Evolutionary conservation across 2,329 filamentous ascomycete species (phyloP), one percentile per base, ranked within the genome.

Genomic region (Fusarium humuli): DNA sequence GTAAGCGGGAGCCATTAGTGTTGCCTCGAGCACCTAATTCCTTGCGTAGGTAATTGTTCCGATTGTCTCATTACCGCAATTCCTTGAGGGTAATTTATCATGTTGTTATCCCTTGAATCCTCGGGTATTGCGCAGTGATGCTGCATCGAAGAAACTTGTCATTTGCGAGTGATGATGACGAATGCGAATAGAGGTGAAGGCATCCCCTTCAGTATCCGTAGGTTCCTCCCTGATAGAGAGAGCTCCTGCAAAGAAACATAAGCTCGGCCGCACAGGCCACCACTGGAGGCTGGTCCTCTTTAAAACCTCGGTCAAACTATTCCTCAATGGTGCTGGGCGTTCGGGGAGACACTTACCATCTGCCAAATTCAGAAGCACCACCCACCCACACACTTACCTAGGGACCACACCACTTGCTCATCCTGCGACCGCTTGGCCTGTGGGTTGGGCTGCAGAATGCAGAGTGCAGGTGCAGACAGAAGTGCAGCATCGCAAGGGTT

Each of bases 391-490:
- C 47, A n/a, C 20, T n/a, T n/a, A 53, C n/a, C 16, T 52, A 29
- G 34, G 37, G 49, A 37, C 61, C 69, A 73, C 71, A 73, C 71
- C 69, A 73, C 71, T 69, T 61, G 53, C 40, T 52, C 62, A 59
- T 68, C 69, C 71, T 73, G 71, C 71, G 63, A 73, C 69, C 71
- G 57, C 63, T 66, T 73, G 67, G 71, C 67, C 71, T 70, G 64
- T 72, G 66, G 50, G 45, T 63, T 60, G 65, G 62, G 46, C 69
- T 72, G 69, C 70, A 66, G 63, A 50, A 57, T 71, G 68, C 65
- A 67, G 44, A 29, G 30, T 32, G 27, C 45, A 29, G 45, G 47
- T 49, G 42, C 53, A 56, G 42, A 48, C 53, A 37, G 53, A 56
- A 57, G 46, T 62, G 60, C 61, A 57, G 58, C 46, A 64, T 32